Conservation (phyloP, 495 filamentous ascomycete species). For the Penicillium cinerascens region DNA sequence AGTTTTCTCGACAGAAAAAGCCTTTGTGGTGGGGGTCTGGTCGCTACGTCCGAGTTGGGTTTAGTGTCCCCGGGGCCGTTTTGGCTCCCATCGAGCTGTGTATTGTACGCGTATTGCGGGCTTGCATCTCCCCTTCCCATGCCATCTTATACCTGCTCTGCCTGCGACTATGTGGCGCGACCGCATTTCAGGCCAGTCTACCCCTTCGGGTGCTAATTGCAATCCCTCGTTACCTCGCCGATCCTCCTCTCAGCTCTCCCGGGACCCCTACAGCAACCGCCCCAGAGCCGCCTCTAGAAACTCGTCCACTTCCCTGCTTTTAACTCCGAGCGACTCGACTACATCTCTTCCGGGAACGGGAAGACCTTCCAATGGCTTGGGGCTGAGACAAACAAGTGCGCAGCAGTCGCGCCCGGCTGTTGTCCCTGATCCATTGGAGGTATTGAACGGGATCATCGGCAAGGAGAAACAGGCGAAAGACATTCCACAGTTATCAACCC, state of each 20-base stretch:
- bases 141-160: too few species aligned
- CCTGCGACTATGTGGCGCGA: constrained; percentile 74
- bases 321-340: constrained; percentile 64
- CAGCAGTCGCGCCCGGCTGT: constrained; percentile 45
- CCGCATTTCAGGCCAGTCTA: constrained; percentile 72
- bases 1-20: constrained; percentile 32
- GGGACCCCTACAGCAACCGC: constrained; percentile 45
- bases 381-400: constrained; percentile 53
- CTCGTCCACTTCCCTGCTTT: constrained; percentile 64
- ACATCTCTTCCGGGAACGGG: constrained; percentile 63
- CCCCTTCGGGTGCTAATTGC: constrained; percentile 60
- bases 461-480: constrained; percentile 28
- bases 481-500: constrained; percentile 5
- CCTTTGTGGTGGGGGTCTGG: constrained; percentile 40
- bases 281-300: constrained; percentile 60
- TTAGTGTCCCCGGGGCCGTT: constrained; percentile 25
- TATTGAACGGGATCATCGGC: constrained; percentile 70
- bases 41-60: constrained; percentile 31
- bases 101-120: not conserved
- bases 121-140: not conserved
- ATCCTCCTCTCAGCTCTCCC: constrained; percentile 47
- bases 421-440: constrained; percentile 66
- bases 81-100: not conserved
- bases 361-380: constrained; percentile 62
- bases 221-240: constrained; percentile 68